phyloP scores from a whole-genome alignment of 306 rosid genomes.

The Cucurbita ficifolia region DNA sequence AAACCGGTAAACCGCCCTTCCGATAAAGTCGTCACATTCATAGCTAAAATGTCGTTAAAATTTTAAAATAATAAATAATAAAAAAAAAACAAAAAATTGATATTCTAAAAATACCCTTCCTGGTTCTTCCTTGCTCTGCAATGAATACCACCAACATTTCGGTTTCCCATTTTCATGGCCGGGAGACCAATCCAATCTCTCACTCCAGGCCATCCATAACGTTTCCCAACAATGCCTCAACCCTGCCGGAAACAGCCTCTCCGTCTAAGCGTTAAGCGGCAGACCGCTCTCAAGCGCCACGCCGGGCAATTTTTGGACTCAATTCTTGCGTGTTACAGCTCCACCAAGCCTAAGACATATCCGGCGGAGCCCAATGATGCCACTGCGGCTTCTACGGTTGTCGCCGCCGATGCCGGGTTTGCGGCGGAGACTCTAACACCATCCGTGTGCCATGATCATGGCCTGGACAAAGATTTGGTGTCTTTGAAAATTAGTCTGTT shows the following conservation, averaged over 20 bases:
- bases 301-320: slow-evolving; percentile 37
- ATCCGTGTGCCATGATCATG: slow-evolving; percentile 15
- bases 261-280: slow-evolving; percentile 20
- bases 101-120: neutral
- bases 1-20: slow-evolving; percentile 49
- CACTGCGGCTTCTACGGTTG: slow-evolving; percentile 7
- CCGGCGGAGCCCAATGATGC: slow-evolving; percentile 4
- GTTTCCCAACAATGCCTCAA: slow-evolving; percentile 12
- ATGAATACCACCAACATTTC: neutral
- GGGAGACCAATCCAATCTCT: slow-evolving; percentile 15
- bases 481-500: slow-evolving; percentile 68
- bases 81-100: neutral
- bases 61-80: too few species aligned
- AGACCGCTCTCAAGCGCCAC: slow-evolving; percentile 40
- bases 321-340: slow-evolving; percentile 26
- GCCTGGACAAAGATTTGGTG: slow-evolving; percentile 37
- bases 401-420: neutral
- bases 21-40: slow-evolving; percentile 38
- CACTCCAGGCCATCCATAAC: slow-evolving; percentile 34
- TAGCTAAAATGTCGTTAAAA: too few species aligned
- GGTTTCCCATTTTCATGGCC: slow-evolving; percentile 42
- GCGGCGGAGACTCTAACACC: neutral
- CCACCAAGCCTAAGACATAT: slow-evolving; percentile 31
- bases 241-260: slow-evolving; percentile 7
- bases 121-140: neutral